Evolutionary conservation across 129 eudicot species (phyloP).

Genomic region (Flaveria ramosissima): DNA sequence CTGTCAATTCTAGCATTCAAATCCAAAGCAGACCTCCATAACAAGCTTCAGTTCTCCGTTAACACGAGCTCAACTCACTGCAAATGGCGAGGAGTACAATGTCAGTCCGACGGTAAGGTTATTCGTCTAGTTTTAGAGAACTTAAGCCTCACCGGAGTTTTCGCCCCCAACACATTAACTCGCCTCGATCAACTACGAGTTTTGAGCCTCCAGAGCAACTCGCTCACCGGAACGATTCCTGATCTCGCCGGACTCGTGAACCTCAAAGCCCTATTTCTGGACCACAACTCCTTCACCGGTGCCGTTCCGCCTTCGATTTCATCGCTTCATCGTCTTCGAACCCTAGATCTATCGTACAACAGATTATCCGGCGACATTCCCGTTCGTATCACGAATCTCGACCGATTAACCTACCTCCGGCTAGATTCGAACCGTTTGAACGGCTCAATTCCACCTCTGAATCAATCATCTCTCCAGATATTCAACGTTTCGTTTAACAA

Average conservation of each 20-base stretch:
- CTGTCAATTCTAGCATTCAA: slow-evolving; percentile 58
- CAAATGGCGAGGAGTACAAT: slow-evolving; percentile 73
- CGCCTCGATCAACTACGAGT: slow-evolving; percentile 77
- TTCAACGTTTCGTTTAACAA: slow-evolving; percentile 71
- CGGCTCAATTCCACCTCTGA: slow-evolving; percentile 76
- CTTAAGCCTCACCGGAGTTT: slow-evolving; percentile 51
- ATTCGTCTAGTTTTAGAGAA: slow-evolving; percentile 51
- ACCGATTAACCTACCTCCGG: slow-evolving; percentile 54
- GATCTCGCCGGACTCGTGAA: slow-evolving; percentile 59
- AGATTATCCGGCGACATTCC: slow-evolving; percentile 62
- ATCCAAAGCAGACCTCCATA: slow-evolving; percentile 63
- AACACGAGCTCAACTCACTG: slow-evolving; percentile 45
- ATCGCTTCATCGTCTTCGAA: slow-evolving; percentile 67
- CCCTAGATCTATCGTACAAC: slow-evolving; percentile 73
- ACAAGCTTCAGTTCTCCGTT: slow-evolving; percentile 46
- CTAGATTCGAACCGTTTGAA: slow-evolving; percentile 67
- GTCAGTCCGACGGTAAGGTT: slow-evolving; percentile 45
- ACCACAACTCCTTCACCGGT: slow-evolving; percentile 62
- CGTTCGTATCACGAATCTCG: slow-evolving; percentile 29
- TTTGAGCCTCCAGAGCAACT: slow-evolving; percentile 68
- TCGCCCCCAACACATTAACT: slow-evolving; percentile 54
- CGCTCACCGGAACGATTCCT: slow-evolving; percentile 81
- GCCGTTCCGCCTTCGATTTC: slow-evolving; percentile 59
- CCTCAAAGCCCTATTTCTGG: slow-evolving; percentile 68
- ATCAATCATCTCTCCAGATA: slow-evolving; percentile 53